Conservation (phyloP, 1,284 basidiomycete genomes). For the Heterobasidion parviporum region DNA sequence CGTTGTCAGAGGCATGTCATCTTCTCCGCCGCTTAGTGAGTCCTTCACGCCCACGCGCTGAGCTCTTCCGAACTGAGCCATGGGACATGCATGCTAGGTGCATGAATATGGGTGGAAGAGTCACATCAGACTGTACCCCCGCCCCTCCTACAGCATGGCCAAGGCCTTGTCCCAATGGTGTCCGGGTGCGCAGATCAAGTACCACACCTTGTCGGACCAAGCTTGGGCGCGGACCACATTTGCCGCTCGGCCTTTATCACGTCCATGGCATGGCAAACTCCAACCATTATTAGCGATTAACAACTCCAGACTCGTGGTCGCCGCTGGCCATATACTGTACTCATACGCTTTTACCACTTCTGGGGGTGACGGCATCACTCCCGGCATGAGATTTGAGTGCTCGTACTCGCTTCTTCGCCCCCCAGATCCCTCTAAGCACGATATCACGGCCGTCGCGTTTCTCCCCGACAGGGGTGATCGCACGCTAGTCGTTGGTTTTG, state of each 20-base stretch:
- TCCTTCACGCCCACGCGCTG: neutral
- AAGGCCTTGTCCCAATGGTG: conserved; percentile 39
- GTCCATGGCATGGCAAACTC: conserved; percentile 49
- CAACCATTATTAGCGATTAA: conserved; percentile 56
- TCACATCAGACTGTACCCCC: conserved; percentile 39
- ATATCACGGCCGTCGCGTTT: conserved; percentile 46
- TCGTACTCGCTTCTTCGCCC: conserved; percentile 30
- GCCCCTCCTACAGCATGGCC: conserved; percentile 45
- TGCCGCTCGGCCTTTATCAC: conserved; percentile 60
- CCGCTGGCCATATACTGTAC: conserved; percentile 50
- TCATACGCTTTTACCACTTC: conserved; percentile 45
- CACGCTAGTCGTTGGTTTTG: conserved; percentile 52
- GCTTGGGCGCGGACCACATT: conserved; percentile 48
- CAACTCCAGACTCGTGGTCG: conserved; percentile 49
- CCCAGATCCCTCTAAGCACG: conserved; percentile 26
- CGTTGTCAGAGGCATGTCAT: conserved; percentile 38
- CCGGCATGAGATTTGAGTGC: conserved; percentile 42
- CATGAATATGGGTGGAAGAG: conserved; percentile 51
- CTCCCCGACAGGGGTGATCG: conserved; percentile 42
- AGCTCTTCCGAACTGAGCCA: no score
- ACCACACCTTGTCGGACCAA: conserved; percentile 44
- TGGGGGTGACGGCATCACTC: conserved; percentile 21
- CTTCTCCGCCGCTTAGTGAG: conserved; percentile 41
- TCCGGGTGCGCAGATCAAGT: conserved; percentile 36
- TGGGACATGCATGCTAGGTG: conserved; percentile 31